Percentiles rank a stretch among this genome's conserved stretches.
Conservation (phyloP, 768 basidiomycete species). For the Ephemerocybe angulata region DNA sequence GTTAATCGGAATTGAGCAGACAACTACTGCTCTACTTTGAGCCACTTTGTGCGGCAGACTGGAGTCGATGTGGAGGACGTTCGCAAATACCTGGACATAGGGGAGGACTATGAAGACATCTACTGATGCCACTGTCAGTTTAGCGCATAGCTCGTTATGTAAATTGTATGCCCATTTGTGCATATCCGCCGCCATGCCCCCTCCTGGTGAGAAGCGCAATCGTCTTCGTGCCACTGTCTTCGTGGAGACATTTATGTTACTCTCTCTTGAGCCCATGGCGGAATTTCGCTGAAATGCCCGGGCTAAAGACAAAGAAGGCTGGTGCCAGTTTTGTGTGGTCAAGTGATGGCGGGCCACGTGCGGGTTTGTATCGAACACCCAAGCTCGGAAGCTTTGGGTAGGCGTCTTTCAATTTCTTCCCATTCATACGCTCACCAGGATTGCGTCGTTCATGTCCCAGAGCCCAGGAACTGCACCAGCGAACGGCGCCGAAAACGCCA, state of each 20-base stretch:
- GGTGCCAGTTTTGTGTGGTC: slow-evolving; percentile 18
- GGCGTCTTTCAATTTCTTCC: slow-evolving; percentile 1
- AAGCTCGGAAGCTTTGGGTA: neutral
- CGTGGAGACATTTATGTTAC: no score
- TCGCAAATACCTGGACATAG: slow-evolving; percentile 60
- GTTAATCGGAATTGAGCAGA: slow-evolving; percentile 40
- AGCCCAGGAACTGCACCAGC: slow-evolving; percentile 58
- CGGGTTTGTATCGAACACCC: slow-evolving; percentile 11
- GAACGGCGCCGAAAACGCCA: slow-evolving; percentile 50
- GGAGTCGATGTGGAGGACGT: slow-evolving; percentile 59
- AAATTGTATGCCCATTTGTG: no score
- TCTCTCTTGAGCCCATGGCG: no score
- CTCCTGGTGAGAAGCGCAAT: no score
- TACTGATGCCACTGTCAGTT: slow-evolving; percentile 32
- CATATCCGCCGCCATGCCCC: no score
- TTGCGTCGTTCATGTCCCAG: slow-evolving; percentile 51
- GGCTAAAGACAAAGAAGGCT: slow-evolving; percentile 11
- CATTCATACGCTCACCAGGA: slow-evolving; percentile 12
- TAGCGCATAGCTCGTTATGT: no score
- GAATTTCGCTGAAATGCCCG: neutral
- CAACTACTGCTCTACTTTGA: slow-evolving; percentile 64
- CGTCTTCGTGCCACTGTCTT: no score
- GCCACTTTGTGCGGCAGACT: slow-evolving; percentile 62
- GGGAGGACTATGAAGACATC: slow-evolving; percentile 77
- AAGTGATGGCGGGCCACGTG: slow-evolving; percentile 32